A percentile compares a stretch with the other conserved stretches of the same genome.
Evolutionary conservation across 768 basidiomycete species (phyloP).

Genomic region (Boletus bicolor): DNA sequence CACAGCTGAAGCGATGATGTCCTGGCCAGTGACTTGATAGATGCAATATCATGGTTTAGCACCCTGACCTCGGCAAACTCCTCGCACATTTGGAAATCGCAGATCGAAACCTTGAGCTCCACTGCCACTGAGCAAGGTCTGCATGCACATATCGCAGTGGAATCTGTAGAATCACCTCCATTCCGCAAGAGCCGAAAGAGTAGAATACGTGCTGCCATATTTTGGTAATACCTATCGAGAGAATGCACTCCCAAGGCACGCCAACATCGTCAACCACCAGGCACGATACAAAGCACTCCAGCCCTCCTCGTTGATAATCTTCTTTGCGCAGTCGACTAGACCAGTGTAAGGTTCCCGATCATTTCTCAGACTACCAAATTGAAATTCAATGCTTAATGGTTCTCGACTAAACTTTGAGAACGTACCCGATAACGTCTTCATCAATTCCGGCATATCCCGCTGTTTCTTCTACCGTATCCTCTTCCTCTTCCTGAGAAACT

Average conservation of each 20-base stretch:
- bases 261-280: slow-evolving; percentile 32
- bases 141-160: no score
- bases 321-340: slow-evolving; percentile 67
- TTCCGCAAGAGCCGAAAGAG: no score
- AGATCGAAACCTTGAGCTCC: background rate
- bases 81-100: background rate
- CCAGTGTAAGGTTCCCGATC: slow-evolving; percentile 79
- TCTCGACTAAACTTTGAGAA: background rate
- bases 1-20: no score
- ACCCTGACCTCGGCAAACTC: no score
- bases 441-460: slow-evolving; percentile 63
- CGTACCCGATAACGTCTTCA: slow-evolving; percentile 83
- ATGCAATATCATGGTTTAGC: no score
- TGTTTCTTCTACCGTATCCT: slow-evolving; percentile 50
- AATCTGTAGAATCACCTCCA: no score
- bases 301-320: slow-evolving; percentile 58
- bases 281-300: slow-evolving; percentile 56
- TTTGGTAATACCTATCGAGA: no score
- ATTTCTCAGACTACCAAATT: slow-evolving; percentile 51
- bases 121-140: no score
- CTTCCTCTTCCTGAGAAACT: slow-evolving; percentile 70
- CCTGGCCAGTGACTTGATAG: no score
- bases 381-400: background rate
- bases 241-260: no score
- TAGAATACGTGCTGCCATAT: no score